phyloP scores from a whole-genome alignment of 441 rosid species.

The Adansonia gregorii region DNA sequence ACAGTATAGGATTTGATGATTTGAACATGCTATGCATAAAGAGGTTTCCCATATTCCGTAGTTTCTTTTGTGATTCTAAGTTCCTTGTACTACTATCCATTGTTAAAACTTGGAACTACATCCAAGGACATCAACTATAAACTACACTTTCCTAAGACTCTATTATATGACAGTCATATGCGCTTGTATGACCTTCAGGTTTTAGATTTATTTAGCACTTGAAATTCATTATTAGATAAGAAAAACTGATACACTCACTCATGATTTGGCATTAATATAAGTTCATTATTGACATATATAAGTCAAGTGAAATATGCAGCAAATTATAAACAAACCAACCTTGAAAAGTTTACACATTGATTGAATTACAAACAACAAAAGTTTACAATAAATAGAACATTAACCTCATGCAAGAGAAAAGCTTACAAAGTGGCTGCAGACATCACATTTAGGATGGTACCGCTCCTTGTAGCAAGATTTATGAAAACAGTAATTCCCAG shows the following conservation, averaged over 20 bases:
- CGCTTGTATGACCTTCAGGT: neutral
- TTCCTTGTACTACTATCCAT: neutral
- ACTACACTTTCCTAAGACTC: neutral
- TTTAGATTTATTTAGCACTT: slow-evolving; percentile 12
- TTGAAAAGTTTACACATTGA: slow-evolving; percentile 1
- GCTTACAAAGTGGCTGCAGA: slow-evolving; percentile 75
- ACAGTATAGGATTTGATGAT: slow-evolving; percentile 6
- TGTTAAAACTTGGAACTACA: slow-evolving; percentile 10
- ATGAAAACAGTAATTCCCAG: slow-evolving; percentile 71
- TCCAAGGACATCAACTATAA: neutral
- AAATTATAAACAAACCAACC: slow-evolving; percentile 3
- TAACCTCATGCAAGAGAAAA: slow-evolving; percentile 8
- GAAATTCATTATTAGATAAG: neutral
- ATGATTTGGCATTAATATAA: neutral
- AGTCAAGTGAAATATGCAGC: neutral
- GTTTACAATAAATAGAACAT: slow-evolving; percentile 13
- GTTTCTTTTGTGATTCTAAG: neutral
- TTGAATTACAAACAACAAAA: neutral
- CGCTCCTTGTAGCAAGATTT: slow-evolving; percentile 73
- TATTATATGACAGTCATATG: neutral
- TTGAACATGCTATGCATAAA: slow-evolving; percentile 16
- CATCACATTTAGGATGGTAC: slow-evolving; percentile 80
- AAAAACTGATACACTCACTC: neutral
- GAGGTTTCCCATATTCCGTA: neutral
- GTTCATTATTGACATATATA: neutral